These are phyloP conservation scores for Saccharomyces paradoxus DNA, from an alignment of 805 yeast species.

Conservation along the genomic window DNA sequence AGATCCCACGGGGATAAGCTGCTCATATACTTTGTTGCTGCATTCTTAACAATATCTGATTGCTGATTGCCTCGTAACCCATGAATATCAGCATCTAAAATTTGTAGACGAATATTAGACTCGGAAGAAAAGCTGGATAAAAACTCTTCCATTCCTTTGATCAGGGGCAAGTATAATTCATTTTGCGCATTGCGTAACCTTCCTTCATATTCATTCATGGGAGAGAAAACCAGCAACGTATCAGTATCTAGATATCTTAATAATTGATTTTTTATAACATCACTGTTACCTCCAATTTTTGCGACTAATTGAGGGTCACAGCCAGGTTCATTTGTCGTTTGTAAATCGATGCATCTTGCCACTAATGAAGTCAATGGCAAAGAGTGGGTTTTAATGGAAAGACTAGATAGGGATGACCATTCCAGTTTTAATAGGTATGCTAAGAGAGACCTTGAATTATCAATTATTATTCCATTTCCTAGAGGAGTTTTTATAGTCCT, in stretches of 20 bases:
- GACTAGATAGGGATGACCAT: slow-evolving; percentile 68
- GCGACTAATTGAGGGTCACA: slow-evolving; percentile 41
- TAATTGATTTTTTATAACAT: slow-evolving; percentile 49
- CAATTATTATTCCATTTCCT: slow-evolving; percentile 63
- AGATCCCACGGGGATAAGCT: slow-evolving; percentile 64
- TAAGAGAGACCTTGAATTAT: slow-evolving; percentile 47
- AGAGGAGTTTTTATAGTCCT: slow-evolving; percentile 78
- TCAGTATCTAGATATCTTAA: slow-evolving; percentile 90
- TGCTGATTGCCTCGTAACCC: slow-evolving; percentile 81
- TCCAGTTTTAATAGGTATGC: slow-evolving; percentile 78
- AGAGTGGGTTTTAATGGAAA: slow-evolving; percentile 47
- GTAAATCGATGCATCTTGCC: slow-evolving; percentile 78
- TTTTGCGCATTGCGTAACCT: slow-evolving; percentile 72
- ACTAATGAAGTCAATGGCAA: slow-evolving; percentile 83
- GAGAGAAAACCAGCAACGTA: slow-evolving; percentile 81
- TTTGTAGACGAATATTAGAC: slow-evolving; percentile 37
- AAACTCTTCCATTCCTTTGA: slow-evolving; percentile 53
- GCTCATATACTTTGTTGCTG: slow-evolving; percentile 59
- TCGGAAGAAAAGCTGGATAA: slow-evolving; percentile 31
- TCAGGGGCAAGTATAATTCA: slow-evolving; percentile 65
- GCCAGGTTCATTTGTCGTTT: slow-evolving; percentile 30
- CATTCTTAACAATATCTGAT: slow-evolving; percentile 44
- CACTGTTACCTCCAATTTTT: slow-evolving; percentile 52
- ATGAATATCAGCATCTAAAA: slow-evolving; percentile 71
- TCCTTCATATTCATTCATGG: slow-evolving; percentile 75